Evolutionary conservation across 139 green algal genomes (phyloP).

Genomic region (Chlorella ohadii): DNA sequence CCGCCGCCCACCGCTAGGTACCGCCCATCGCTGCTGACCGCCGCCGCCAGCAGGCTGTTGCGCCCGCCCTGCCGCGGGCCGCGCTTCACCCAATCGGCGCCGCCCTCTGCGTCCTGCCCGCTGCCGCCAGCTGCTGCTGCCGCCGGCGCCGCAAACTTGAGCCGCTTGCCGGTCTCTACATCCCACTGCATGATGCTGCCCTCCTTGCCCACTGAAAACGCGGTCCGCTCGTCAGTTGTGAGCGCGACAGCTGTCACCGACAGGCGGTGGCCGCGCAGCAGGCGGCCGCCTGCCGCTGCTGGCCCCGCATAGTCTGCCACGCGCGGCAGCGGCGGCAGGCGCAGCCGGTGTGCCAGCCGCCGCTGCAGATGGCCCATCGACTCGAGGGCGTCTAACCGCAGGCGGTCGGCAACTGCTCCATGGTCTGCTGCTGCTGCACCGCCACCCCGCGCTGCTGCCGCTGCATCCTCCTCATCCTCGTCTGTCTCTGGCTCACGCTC

Average conservation of each 20-base stretch:
- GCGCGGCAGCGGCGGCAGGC: constrained; percentile 45
- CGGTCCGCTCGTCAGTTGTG: constrained; percentile 70
- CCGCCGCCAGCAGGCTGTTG: constrained; percentile 69
- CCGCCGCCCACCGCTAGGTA: constrained; percentile 86
- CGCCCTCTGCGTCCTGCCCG: not conserved
- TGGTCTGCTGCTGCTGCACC: not conserved
- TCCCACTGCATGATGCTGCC: constrained; percentile 80
- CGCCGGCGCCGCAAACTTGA: not conserved
- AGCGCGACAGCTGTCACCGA: constrained; percentile 81
- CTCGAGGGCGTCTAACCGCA: constrained; percentile 62
- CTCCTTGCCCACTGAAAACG: constrained; percentile 86
- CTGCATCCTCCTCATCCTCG: constrained; percentile 46
- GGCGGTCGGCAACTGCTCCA: constrained; percentile 45
- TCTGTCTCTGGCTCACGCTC: constrained; percentile 45
- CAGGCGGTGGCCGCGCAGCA: constrained; percentile 53
- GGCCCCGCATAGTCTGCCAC: constrained; percentile 6
- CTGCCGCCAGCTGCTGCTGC: not conserved
- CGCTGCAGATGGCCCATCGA: constrained; percentile 62
- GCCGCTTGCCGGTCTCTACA: constrained; percentile 67
- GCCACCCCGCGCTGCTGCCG: constrained; percentile 47
- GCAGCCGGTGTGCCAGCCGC: constrained; percentile 57
- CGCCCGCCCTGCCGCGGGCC: constrained; percentile 23
- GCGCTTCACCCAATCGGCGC: constrained; percentile 34
- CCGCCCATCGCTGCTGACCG: constrained; percentile 71
- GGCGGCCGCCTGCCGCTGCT: constrained; percentile 37